These are phyloP conservation scores for Theobroma grandiflorum DNA, from an alignment of 441 rosid species.

Conservation along the genomic window DNA sequence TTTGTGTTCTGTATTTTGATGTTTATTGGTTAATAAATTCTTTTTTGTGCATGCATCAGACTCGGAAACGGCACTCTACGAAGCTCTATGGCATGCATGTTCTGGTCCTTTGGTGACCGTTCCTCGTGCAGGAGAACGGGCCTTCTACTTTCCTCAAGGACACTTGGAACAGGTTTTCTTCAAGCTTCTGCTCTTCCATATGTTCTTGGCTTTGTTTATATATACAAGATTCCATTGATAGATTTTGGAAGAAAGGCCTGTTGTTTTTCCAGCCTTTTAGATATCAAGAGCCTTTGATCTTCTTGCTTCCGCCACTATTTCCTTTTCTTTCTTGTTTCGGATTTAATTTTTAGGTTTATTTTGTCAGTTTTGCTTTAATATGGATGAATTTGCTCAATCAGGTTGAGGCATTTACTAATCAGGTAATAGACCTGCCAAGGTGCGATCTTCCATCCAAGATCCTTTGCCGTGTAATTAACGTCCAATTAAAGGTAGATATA, in stretches of 20 bases:
- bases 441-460: conserved; percentile 78
- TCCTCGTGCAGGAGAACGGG: too few relatives aligned
- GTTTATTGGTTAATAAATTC: too few relatives aligned
- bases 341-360: not conserved
- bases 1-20: too few relatives aligned
- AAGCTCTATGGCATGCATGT: conserved; percentile 96
- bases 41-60: conserved; percentile 34
- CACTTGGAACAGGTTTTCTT: conserved; percentile 84
- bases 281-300: not conserved
- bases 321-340: not conserved
- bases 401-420: conserved; percentile 93
- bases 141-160: conserved; percentile 98
- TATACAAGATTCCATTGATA: too few relatives aligned
- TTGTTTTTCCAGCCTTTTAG: not conserved
- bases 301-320: not conserved
- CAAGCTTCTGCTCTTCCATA: not conserved
- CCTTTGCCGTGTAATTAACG: conserved; percentile 83
- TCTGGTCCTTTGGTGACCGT: conserved; percentile 95
- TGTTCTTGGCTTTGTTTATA: not conserved
- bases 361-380: not conserved
- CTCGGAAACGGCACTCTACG: conserved; percentile 77
- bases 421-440: conserved; percentile 82
- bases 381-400: conserved; percentile 33
- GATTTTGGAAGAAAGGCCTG: not conserved
- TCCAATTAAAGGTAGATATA: conserved; percentile 65